A percentile compares a stretch with the other conserved stretches of the same genome.
Conservation (phyloP, 2,329 filamentous ascomycete genomes). For the Neurospora sp. region DNA sequence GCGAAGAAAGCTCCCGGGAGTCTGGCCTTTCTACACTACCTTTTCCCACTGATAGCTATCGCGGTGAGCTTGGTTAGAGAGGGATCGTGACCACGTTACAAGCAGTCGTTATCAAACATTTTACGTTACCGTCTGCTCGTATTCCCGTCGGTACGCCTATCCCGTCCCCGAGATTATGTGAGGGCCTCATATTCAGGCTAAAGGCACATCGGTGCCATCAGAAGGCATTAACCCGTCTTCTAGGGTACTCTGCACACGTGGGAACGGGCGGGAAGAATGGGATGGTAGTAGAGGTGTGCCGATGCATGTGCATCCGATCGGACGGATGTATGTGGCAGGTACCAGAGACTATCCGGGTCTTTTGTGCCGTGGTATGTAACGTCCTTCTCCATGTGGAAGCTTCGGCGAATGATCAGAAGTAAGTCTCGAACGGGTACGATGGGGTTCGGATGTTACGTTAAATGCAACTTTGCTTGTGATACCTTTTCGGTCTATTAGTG, state of each 20-base stretch:
- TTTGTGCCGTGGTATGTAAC: not conserved
- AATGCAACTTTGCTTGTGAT: not conserved
- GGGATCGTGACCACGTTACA: not conserved
- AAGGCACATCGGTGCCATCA: not conserved
- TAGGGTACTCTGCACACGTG: not conserved
- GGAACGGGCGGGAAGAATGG: not conserved
- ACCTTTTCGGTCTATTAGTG: not conserved
- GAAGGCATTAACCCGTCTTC: not conserved
- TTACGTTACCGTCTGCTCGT: not conserved
- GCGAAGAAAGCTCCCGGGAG: not conserved
- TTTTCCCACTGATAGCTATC: not conserved
- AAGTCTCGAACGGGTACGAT: not conserved
- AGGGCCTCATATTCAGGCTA: not conserved
- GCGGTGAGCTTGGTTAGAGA: not conserved
- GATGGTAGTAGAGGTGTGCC: not conserved
- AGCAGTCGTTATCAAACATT: not conserved
- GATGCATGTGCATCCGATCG: not conserved
- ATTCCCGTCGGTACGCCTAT: not conserved
- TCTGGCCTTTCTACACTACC: not conserved
- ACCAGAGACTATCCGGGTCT: not conserved
- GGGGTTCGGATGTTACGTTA: not conserved
- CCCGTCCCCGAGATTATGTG: not conserved
- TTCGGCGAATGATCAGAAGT: not conserved
- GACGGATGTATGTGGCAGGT: not conserved
- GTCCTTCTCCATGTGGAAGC: not conserved